phyloP scores from a whole-genome alignment of 2,329 filamentous ascomycete genomes.

The Endoconidiophora laricicola region DNA sequence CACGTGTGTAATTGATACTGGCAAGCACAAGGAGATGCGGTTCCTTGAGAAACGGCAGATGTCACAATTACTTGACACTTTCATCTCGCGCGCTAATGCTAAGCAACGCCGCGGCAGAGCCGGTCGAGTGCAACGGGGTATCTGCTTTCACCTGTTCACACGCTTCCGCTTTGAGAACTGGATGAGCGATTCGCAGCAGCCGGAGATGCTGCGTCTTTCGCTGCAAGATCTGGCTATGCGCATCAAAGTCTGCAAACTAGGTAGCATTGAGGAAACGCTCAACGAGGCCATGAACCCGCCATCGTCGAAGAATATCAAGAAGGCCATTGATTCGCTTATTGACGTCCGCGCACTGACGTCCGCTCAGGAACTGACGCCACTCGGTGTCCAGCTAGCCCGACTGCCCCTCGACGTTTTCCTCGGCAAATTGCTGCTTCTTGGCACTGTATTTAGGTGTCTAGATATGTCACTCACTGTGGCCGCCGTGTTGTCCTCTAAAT shows the following conservation, averaged over 20 bases:
- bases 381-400: constrained; percentile 74
- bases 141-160: constrained; percentile 94
- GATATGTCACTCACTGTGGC: constrained; percentile 86
- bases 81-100: constrained; percentile 88
- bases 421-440: constrained; percentile 79
- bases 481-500: constrained; percentile 86
- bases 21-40: constrained; percentile 93
- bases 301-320: constrained; percentile 77
- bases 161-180: constrained; percentile 70
- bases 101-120: constrained; percentile 89
- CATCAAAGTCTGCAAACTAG: constrained; percentile 93
- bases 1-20: constrained; percentile 89
- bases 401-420: constrained; percentile 87
- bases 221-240: constrained; percentile 89
- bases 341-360: constrained; percentile 80
- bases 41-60: constrained; percentile 89
- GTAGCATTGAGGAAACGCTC: constrained; percentile 80
- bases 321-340: constrained; percentile 80
- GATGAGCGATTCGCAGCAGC: constrained; percentile 85
- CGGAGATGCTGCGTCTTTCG: constrained; percentile 87
- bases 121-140: constrained; percentile 82
- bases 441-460: constrained; percentile 74
- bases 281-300: constrained; percentile 80
- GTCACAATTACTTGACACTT: constrained; percentile 79
- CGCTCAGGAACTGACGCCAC: constrained; percentile 66